phyloP scores from a whole-genome alignment of 345 rosid species.

The Alliaria petiolata region DNA sequence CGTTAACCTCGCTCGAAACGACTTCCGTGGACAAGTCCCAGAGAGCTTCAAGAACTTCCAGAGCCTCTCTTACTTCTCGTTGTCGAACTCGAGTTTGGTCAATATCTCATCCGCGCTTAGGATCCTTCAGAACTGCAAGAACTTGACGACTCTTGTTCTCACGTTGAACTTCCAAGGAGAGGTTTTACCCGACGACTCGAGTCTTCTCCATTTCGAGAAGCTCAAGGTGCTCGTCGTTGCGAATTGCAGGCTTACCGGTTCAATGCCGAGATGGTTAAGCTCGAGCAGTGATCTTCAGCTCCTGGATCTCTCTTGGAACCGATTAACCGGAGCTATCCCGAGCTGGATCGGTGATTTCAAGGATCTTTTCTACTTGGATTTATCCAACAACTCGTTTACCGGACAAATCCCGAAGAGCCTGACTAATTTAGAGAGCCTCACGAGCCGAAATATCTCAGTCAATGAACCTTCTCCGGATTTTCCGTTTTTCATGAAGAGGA shows the following conservation, averaged over 20 bases:
- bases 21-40: slow-evolving; percentile 57
- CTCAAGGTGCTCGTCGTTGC: slow-evolving; percentile 66
- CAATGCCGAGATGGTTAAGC: slow-evolving; percentile 65
- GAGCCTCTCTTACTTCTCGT: slow-evolving; percentile 58
- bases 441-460: slow-evolving; percentile 34
- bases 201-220: slow-evolving; percentile 45
- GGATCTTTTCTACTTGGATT: slow-evolving; percentile 60
- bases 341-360: slow-evolving; percentile 47
- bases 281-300: slow-evolving; percentile 51
- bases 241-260: slow-evolving; percentile 55
- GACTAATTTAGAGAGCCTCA: slow-evolving; percentile 46
- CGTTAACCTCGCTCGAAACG: slow-evolving; percentile 64
- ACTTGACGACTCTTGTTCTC: slow-evolving; percentile 55
- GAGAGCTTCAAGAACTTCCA: slow-evolving; percentile 51
- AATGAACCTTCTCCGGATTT: slow-evolving; percentile 57
- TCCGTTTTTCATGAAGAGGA: slow-evolving; percentile 55
- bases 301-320: slow-evolving; percentile 85
- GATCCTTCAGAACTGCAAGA: slow-evolving; percentile 63
- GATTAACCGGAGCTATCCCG: slow-evolving; percentile 47
- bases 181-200: slow-evolving; percentile 45
- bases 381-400: slow-evolving; percentile 53
- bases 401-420: slow-evolving; percentile 60
- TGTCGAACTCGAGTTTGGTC: slow-evolving; percentile 52
- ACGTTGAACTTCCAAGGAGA: slow-evolving; percentile 62
- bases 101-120: slow-evolving; percentile 54